Conservation (phyloP, 31 red algal species). For the Odonthalia washingtoniensis region DNA sequence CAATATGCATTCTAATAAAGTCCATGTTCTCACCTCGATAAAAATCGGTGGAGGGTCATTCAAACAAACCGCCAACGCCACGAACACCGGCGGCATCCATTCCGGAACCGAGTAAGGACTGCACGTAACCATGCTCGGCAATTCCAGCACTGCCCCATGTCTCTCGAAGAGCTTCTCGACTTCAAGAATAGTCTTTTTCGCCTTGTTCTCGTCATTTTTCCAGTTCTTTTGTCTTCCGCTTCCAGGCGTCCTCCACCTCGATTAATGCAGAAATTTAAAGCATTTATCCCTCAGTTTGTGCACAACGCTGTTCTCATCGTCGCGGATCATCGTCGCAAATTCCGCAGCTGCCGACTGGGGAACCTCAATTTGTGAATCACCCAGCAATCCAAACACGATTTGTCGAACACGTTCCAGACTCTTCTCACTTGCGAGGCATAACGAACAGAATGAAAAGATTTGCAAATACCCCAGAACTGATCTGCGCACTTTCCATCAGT, state of each 20-base stretch:
- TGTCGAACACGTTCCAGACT: slow-evolving; percentile 52
- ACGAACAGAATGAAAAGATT: slow-evolving; percentile 74
- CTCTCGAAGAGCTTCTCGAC: slow-evolving; percentile 58
- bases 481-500: slow-evolving; percentile 69
- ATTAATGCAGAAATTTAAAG: too few relatives aligned
- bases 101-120: slow-evolving; percentile 86
- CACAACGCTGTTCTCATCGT: too few relatives aligned
- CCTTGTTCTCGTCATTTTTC: too few relatives aligned
- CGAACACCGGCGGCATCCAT: slow-evolving; percentile 90
- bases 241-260: too few relatives aligned
- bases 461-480: slow-evolving; percentile 81
- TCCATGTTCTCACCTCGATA: slow-evolving; percentile 84
- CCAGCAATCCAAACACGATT: slow-evolving; percentile 65
- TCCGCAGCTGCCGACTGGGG: slow-evolving; percentile 78
- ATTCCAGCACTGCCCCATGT: slow-evolving; percentile 86
- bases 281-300: too few relatives aligned
- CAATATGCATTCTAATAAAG: slow-evolving; percentile 94
- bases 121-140: slow-evolving; percentile 79
- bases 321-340: too few relatives aligned
- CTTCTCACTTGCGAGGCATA: slow-evolving; percentile 44
- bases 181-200: too few relatives aligned
- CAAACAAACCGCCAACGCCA: slow-evolving; percentile 81
- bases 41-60: slow-evolving; percentile 89
- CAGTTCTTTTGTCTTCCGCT: too few relatives aligned
- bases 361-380: slow-evolving; percentile 84